phyloP scores from a whole-genome alignment of 2,329 filamentous ascomycete species.

The Achaetomium macrosporum region DNA sequence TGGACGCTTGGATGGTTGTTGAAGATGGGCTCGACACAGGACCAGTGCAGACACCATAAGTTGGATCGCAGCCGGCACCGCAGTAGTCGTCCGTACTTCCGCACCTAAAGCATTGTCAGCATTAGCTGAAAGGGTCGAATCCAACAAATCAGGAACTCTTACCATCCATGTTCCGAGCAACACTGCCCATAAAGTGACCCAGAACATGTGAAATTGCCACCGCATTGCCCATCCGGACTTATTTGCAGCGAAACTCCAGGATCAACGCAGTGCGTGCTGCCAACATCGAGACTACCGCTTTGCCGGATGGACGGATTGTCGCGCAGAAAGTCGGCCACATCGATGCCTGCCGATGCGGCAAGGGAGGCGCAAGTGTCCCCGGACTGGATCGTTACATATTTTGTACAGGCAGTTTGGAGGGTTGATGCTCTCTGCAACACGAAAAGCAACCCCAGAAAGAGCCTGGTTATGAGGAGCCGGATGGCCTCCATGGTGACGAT shows the following conservation, averaged over 20 bases:
- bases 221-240: slow-evolving; percentile 17
- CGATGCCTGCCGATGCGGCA: slow-evolving; percentile 18
- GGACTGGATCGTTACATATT: slow-evolving; percentile 8
- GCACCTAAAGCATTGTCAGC: slow-evolving; percentile 12
- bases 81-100: slow-evolving; percentile 21
- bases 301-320: slow-evolving; percentile 12
- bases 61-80: slow-evolving; percentile 16
- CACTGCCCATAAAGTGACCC: slow-evolving; percentile 21
- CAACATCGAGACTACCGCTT: slow-evolving; percentile 6
- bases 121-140: not conserved
- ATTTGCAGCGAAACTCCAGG: not conserved
- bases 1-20: too few species aligned
- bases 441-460: not conserved
- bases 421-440: not conserved
- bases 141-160: not conserved
- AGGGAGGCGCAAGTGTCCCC: slow-evolving; percentile 25
- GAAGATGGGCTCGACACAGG: not conserved
- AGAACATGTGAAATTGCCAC: slow-evolving; percentile 11
- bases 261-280: slow-evolving; percentile 16
- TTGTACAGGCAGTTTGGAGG: not conserved
- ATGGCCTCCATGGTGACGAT: too few species aligned
- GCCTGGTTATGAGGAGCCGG: too few species aligned
- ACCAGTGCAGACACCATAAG: slow-evolving; percentile 14
- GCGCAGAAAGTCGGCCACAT: slow-evolving; percentile 18
- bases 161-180: slow-evolving; percentile 22